Base-by-base conservation (phyloP, 2,329 filamentous ascomycete genomes). In the Ophiostoma fasciatum region DNA sequence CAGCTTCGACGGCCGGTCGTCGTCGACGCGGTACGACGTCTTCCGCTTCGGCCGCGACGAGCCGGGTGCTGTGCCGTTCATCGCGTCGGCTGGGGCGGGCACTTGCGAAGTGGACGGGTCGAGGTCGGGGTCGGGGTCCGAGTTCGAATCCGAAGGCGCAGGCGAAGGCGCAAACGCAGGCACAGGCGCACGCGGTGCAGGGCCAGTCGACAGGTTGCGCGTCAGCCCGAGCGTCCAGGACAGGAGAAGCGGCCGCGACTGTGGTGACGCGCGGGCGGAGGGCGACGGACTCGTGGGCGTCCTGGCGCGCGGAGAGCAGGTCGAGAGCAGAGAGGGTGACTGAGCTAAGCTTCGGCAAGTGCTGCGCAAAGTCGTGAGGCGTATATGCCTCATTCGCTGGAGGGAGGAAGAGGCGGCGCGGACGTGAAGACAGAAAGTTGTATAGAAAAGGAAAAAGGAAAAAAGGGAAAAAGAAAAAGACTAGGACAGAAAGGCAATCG, bases 11-110 rank as follows among this genome's bases (percentile, higher is more conserved):
- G 49, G 49, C 6, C 49, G 46, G 33, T 38, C 41, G 21, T 41
- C 42, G 36, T 41, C 38, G 19, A 34, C 37, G 4, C 33, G 30
- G 21, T 43, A 40, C 12, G 48, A 44, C 17, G 47, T 41, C 40
- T 50, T 49, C 28, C 49, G 48, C 46, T 52, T 51, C 15, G 40
- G 38, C 29, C 48, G 44, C 19, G 44, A 36, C 3, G 46, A 44
- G 2, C 26, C 22, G 3, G 28, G 17, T 13, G 37, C 27, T 19
- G 44, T 20, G 21, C 47, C 46, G 38, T 46, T 48, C 49, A 50
- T 51, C n/a, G 28, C 27, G 5, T 29, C 36, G 33, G 35, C 6
- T 2, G 28, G 17, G 9, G 27, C 13, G 7, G 31, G 21, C 17
- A 19, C 13, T 25, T 21, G 14, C 21, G 30, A 17, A 17, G 29